Base-by-base conservation (phyloP, 495 filamentous ascomycete genomes). In the Penicillium cosmopolitanum region DNA sequence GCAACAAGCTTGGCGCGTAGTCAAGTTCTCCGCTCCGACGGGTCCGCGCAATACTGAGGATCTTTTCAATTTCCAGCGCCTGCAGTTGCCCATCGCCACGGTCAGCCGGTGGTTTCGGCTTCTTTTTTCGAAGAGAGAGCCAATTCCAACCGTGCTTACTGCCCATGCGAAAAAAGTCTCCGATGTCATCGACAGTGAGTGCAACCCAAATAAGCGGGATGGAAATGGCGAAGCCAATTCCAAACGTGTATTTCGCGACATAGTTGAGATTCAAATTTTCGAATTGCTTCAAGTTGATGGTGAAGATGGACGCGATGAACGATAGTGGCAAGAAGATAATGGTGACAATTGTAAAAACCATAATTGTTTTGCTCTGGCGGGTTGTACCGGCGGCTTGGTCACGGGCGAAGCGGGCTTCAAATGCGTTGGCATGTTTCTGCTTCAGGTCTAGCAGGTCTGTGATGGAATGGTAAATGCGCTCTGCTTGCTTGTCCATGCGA, bases 301-400 rank as follows among this genome's bases (percentile, higher is more conserved):
- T 82, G 69, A 89, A 89, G 48, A 90, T 82, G 2, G 84, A 82
- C 0, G 85, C 80, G 58, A 90, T 88, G 66, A 91, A 91, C 5
- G 80, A 84, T 53, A 89, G 67, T 0, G 87, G 87, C 4, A 91
- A 72, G 75, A 89, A 89, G 33, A 89, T 68, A 48, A 88, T 88
- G 0, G 86, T 89, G 7, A 89, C 87, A 58, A 89, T 85, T 6
- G 88, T 92, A 61, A 91, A 91, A 8, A 91, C 82, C 80, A 92
- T 86, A 57, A 90, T 85, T 5, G 86, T 89, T 61, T 89, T 85
- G n/a, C 82, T 80, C 64, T 91, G 88, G n/a, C 81, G 73, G 1
- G 83, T 83, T 0, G 87, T 88, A 3, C 82, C 84, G 1, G 83
- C 79, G 1, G 87, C 86, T 61, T 89, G 86, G 50, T 89, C 85